Conservation (phyloP, 2,329 filamentous ascomycete species). For the Coniosporium tulheliwenetii region DNA sequence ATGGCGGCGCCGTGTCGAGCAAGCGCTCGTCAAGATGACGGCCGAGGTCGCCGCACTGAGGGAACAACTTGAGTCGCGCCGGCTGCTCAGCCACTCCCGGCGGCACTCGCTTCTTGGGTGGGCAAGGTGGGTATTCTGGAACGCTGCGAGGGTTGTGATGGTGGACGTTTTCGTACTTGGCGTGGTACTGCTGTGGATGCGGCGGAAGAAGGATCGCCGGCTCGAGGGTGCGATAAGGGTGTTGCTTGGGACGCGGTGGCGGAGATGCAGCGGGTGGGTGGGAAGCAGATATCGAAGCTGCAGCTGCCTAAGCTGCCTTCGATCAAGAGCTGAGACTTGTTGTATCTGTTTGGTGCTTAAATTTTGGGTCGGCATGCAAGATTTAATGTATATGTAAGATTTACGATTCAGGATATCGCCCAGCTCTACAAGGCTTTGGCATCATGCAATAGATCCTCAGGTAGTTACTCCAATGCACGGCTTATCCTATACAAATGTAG, state of each 20-base stretch:
- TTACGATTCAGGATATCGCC: too few species aligned
- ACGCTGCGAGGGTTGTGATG: constrained; percentile 54
- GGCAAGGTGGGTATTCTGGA: constrained; percentile 56
- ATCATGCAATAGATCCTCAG: too few species aligned
- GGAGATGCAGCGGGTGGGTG: constrained; percentile 19
- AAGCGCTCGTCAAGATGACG: constrained; percentile 74
- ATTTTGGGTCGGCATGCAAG: too few species aligned
- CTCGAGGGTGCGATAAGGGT: constrained; percentile 61
- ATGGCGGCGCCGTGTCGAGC: constrained; percentile 74
- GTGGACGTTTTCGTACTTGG: constrained; percentile 53
- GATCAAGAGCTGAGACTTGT: too few species aligned
- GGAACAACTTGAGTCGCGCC: constrained; percentile 71
- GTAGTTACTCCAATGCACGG: too few species aligned
- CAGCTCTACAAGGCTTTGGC: too few species aligned
- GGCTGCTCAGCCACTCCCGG: constrained; percentile 53
- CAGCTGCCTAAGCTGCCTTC: too few species aligned
- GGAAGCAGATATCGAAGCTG: constrained; percentile 2
- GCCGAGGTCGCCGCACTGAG: constrained; percentile 83
- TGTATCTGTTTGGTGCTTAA: too few species aligned
- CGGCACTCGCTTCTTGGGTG: constrained; percentile 52
- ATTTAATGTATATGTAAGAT: too few species aligned
- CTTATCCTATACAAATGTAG: too few species aligned
- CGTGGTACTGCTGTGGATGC: constrained; percentile 55
- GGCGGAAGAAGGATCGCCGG: constrained; percentile 52
- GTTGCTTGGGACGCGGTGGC: constrained; percentile 34